Conservation (phyloP, 2,329 filamentous ascomycete species). For the Corynespora cassiicola region DNA sequence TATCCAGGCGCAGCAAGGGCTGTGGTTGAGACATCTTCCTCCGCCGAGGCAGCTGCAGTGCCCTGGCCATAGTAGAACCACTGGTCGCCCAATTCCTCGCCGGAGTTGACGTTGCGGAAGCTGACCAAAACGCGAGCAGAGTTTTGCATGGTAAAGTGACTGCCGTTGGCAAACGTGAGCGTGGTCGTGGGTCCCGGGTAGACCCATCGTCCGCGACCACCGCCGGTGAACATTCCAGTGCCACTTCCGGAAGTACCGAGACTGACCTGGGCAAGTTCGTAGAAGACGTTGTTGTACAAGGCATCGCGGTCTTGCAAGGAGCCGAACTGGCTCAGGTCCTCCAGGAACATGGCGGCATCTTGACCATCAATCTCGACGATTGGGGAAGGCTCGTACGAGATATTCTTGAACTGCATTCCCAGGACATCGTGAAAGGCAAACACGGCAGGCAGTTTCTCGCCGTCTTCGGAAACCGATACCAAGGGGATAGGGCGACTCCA, state of each 20-base stretch:
- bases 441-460: conserved; percentile 63
- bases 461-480: conserved; percentile 68
- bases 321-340: conserved; percentile 55
- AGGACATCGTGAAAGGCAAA: conserved; percentile 60
- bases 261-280: conserved; percentile 52
- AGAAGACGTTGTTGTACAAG: conserved; percentile 61
- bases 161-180: conserved; percentile 54
- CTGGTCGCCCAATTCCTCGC: conserved; percentile 47
- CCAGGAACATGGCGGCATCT: conserved; percentile 57
- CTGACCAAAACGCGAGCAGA: conserved; percentile 47
- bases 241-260: conserved; percentile 48
- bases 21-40: conserved; percentile 11
- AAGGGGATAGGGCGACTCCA: conserved; percentile 58
- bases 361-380: conserved; percentile 64
- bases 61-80: conserved; percentile 41
- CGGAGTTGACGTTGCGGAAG: conserved; percentile 49
- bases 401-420: conserved; percentile 50
- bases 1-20: conserved; percentile 47
- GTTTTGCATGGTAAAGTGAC: conserved; percentile 48
- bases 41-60: conserved; percentile 1
- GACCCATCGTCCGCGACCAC: conserved; percentile 50
- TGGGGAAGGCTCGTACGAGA: conserved; percentile 55
- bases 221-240: conserved; percentile 52
- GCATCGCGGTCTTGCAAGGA: conserved; percentile 64
- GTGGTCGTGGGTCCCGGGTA: conserved; percentile 53